Base-by-base conservation (phyloP, 495 filamentous ascomycete genomes). In the Penicillium psychrofluorescens region DNA sequence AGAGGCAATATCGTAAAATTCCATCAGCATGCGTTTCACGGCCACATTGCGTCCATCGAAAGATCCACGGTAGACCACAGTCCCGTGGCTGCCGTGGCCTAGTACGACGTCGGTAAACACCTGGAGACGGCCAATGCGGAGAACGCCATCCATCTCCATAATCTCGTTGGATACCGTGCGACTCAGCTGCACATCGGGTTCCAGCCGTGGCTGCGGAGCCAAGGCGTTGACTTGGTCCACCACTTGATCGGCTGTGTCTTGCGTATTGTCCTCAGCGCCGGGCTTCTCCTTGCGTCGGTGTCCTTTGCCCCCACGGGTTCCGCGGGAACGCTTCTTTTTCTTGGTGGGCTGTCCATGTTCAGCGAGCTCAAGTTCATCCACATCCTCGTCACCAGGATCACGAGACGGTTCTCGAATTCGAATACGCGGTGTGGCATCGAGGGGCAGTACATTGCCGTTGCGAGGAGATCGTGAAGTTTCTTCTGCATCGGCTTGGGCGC, bases 1-100 rank as follows among this genome's bases (percentile, higher is more conserved):
- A 14, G 86, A 86, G 9, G 94, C 94, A 51, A 98, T 89, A 43
- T 95, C 92, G 62, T 86, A 95, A 59, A 95, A 95, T 46, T 92
- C 84, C 33, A 88, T 84, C 38, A 96, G 72, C 89, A 98, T 97
- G 15, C 92, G 79, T 69, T 98, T 98, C 29, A 98, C 89, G 1
- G 92, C 92, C 13, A 98, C 94, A 36, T 88, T 85, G 50, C 90
- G 84, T 14, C 90, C 89, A 55, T 95, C 88, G 56, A 89, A 95
- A 15, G 75, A 81, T n/a, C 88, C 88, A 11, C 79, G 77, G 58
- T 86, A 91, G 7, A 95, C 88, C 35, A 90, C 78, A 11, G 88
- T 95, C 15, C 88, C 88, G 57, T 90, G 87, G 55, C 86, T 90
- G 11, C 88, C 88, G 46, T 74, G 85, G 7, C 86, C 87, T 28